A percentile compares a stretch with the other conserved stretches of the same genome.
Evolutionary conservation across 805 yeast species (phyloP).

Genomic region (Saitoella complicata): DNA sequence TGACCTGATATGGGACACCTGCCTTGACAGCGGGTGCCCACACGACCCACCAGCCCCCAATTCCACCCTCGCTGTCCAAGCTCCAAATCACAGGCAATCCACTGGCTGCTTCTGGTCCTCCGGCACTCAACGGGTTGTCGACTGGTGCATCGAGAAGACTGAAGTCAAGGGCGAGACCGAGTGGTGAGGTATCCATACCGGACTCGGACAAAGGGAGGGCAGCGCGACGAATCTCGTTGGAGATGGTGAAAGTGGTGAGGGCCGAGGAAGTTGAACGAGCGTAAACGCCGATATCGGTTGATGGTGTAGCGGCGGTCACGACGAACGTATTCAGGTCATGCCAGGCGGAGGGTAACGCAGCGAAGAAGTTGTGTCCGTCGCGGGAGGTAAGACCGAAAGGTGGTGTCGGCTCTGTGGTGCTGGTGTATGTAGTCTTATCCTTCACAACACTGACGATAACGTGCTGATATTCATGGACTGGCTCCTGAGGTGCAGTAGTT

Average conservation of each 20-base stretch:
- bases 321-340: conserved; percentile 17
- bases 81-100: neutral
- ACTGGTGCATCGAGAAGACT: conserved; percentile 2
- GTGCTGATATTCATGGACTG: conserved; percentile 8
- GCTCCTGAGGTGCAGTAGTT: conserved; percentile 8
- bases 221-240: conserved; percentile 56
- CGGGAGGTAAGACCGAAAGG: conserved; percentile 18
- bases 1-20: neutral
- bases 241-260: neutral
- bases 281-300: conserved; percentile 42
- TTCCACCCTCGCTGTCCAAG: neutral
- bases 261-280: conserved; percentile 31
- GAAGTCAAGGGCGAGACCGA: conserved; percentile 54
- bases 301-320: conserved; percentile 43
- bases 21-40: neutral
- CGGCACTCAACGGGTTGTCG: too few species aligned
- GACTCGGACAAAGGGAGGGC: conserved; percentile 54
- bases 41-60: neutral
- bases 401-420: conserved; percentile 16
- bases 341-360: conserved; percentile 12
- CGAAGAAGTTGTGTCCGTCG: conserved; percentile 15
- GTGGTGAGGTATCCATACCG: conserved; percentile 51
- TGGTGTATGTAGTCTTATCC: conserved; percentile 4
- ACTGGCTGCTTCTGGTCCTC: neutral
- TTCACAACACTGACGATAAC: conserved; percentile 9